Evolutionary conservation across 768 basidiomycete genomes (phyloP).

Genomic region (Hygrocybe punicea): DNA sequence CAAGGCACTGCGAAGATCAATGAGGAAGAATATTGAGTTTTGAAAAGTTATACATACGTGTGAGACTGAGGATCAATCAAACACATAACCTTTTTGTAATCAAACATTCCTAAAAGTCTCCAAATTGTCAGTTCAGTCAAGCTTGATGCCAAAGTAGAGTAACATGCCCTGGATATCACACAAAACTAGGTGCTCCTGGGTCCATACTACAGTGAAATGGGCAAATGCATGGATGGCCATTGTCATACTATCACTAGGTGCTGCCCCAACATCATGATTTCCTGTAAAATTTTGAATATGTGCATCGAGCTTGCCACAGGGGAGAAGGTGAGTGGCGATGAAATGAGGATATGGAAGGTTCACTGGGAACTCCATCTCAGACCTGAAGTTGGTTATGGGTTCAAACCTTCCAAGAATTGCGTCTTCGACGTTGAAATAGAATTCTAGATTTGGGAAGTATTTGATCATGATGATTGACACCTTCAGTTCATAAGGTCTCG

Average conservation of each 20-base stretch:
- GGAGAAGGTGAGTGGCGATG: constrained; percentile 16
- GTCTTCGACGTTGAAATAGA: constrained; percentile 8
- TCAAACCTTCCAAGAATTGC: constrained; percentile 12
- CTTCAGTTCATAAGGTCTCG: too few relatives aligned
- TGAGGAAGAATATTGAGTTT: not conserved
- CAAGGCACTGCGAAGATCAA: not conserved
- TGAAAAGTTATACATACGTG: too few relatives aligned
- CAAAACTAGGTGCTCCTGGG: constrained; percentile 8
- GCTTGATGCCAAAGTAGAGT: not conserved
- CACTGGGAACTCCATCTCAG: not conserved
- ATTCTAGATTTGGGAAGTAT: not conserved
- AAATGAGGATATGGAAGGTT: constrained; percentile 10
- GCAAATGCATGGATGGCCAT: constrained; percentile 20
- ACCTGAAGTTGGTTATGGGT: not conserved
- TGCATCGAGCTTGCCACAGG: constrained; percentile 8
- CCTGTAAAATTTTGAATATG: constrained; percentile 21
- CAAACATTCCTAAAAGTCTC: not conserved
- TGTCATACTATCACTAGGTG: constrained; percentile 7
- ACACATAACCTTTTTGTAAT: not conserved
- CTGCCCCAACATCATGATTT: constrained; percentile 12
- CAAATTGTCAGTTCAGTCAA: not conserved
- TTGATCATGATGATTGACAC: not conserved
- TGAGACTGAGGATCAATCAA: constrained; percentile 18
- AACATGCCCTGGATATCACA: constrained; percentile 1
- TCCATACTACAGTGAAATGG: constrained; percentile 11